phyloP scores from a whole-genome alignment of 225 moss, liverwort and hornwort species.

The Rhytidiadelphus loreus region DNA sequence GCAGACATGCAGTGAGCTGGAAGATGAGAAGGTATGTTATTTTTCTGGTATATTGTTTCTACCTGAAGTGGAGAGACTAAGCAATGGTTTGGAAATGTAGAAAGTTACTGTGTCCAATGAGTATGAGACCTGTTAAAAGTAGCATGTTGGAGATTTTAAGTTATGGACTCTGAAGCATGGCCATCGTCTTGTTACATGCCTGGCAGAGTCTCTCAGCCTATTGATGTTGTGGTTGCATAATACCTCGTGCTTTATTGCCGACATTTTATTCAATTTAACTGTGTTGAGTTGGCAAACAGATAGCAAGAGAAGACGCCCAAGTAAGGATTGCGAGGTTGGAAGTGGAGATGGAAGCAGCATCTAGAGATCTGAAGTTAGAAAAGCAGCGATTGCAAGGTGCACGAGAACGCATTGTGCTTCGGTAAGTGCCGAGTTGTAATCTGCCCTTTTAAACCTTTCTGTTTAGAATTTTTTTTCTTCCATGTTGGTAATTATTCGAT shows the following conservation, averaged over 20 bases:
- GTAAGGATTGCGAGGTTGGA: slow-evolving; percentile 57
- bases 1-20: slow-evolving; percentile 45
- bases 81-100: background rate
- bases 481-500: background rate
- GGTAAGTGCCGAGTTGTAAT: slow-evolving; percentile 32
- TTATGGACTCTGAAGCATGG: background rate
- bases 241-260: background rate
- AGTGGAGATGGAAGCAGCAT: slow-evolving; percentile 76
- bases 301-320: slow-evolving; percentile 45
- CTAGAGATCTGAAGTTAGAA: slow-evolving; percentile 69
- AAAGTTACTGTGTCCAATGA: background rate
- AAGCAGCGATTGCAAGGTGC: slow-evolving; percentile 97
- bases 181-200: background rate
- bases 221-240: background rate
- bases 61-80: background rate
- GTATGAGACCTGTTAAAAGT: background rate
- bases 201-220: background rate
- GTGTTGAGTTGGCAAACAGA: slow-evolving; percentile 17
- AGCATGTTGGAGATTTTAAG: background rate
- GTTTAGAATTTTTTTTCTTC: background rate
- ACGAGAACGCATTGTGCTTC: slow-evolving; percentile 94
- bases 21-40: slow-evolving; percentile 56
- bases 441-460: background rate
- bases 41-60: background rate
- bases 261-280: background rate